Conservation (phyloP, 2,329 filamentous ascomycete genomes). For the Sphaerostilbella broomeana region DNA sequence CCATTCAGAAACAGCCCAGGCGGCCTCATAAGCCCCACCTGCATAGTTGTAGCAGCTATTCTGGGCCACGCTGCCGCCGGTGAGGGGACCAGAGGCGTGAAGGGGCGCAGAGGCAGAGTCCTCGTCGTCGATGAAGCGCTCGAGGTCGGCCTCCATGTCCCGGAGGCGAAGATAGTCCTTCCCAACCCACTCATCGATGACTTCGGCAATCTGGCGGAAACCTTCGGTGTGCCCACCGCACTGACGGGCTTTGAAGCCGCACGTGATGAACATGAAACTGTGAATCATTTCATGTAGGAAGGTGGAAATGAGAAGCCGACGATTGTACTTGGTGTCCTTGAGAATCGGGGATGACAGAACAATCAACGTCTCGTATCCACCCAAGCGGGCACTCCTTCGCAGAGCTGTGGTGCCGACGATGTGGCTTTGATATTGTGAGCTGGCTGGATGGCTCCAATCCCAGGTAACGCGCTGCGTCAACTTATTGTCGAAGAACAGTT, state of each 20-base stretch:
- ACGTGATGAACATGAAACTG: constrained; percentile 58
- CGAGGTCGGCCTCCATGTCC: constrained; percentile 56
- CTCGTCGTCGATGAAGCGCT: constrained; percentile 38
- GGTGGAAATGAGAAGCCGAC: constrained; percentile 55
- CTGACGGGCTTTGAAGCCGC: constrained; percentile 49
- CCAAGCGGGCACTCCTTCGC: constrained; percentile 36
- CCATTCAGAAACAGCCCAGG: constrained; percentile 7
- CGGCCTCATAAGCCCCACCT: constrained; percentile 1
- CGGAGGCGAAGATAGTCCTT: constrained; percentile 46
- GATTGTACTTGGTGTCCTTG: constrained; percentile 48
- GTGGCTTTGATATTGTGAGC: constrained; percentile 44
- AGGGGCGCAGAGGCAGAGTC: too few species aligned
- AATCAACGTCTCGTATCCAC: constrained; percentile 57
- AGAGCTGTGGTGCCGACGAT: constrained; percentile 59
- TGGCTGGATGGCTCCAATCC: constrained; percentile 52
- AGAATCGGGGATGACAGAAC: constrained; percentile 55
- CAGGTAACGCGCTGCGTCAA: constrained; percentile 53
- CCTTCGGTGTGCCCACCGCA: constrained; percentile 55
- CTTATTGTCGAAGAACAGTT: constrained; percentile 54
- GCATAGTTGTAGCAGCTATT: neutral
- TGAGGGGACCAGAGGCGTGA: too few species aligned
- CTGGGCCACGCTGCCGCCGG: neutral
- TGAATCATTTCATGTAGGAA: constrained; percentile 63
- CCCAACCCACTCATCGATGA: constrained; percentile 58
- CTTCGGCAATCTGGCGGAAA: constrained; percentile 50